A percentile compares a stretch with the other conserved stretches of the same genome.
These are phyloP conservation scores for Sutorius australiensis DNA, from an alignment of 768 basidiomycete species.

Conservation along the genomic window DNA sequence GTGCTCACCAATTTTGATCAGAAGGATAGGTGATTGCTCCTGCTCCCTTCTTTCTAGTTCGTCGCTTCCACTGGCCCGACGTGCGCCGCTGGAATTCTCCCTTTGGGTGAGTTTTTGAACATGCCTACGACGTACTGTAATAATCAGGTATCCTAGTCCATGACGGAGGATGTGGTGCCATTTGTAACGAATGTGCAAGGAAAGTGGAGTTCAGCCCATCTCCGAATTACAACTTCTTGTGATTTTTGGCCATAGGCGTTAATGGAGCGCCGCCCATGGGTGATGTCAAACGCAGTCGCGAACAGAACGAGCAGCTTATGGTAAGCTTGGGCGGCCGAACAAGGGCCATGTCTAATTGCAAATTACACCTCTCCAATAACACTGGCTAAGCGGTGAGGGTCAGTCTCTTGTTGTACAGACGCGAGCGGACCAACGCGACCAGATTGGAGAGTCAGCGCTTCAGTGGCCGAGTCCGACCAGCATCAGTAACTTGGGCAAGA, in stretches of 20 bases:
- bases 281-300: too few species aligned
- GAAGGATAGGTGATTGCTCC: too few species aligned
- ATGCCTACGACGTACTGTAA: background rate
- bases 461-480: background rate
- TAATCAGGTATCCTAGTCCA: too few species aligned
- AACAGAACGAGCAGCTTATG: background rate
- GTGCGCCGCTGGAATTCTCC: too few species aligned
- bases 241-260: background rate
- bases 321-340: background rate
- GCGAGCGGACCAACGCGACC: background rate
- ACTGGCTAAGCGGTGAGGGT: background rate
- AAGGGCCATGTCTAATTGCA: background rate
- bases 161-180: background rate
- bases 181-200: background rate
- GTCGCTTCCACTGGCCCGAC: too few species aligned
- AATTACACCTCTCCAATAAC: background rate
- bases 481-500: background rate
- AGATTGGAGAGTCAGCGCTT: background rate
- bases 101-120: background rate
- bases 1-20: too few species aligned
- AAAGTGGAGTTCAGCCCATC: background rate
- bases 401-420: too few species aligned
- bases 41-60: too few species aligned
- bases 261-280: background rate
- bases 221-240: background rate